Base-by-base conservation (phyloP, 345 rosid genomes). In the Camelina hispida region DNA sequence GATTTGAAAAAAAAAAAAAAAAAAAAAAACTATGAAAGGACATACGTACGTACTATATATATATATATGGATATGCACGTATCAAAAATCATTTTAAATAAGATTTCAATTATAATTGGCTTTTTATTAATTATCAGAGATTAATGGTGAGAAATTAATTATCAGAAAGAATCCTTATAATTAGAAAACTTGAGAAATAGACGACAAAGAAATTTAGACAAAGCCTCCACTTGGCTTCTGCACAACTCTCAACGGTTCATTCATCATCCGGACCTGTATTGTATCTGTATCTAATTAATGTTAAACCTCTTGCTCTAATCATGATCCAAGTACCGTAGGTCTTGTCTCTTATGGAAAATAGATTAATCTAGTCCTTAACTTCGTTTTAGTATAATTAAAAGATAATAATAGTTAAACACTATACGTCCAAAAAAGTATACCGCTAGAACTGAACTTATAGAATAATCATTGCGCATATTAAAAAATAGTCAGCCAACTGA, bases 171-270 rank as follows among this genome's bases (percentile, higher is more conserved):
- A 38, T 40, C 48, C 50, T 3, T 61, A 12, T 55, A 14, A 62
- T 30, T 30, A 32, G 58, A 48, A 66, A 65, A 66, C 20, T 50
- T 18, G 20, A 35, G 53, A 48, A 4, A 68, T 61, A 54, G 40
- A 20, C 22, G 62, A 40, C 55, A 75, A 53, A 61, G 7, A 30
- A 30, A 43, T 6, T 10, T 42, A 28, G 63, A 61, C 56, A 76
- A 52, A 60, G 20, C 40, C 22, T 52, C 63, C 73, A 75, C 74
- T 68, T 53, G 79, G 57, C 63, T 68, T 66, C 5, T 20, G 51
- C 53, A 75, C 68, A 75, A 43, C 79, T 75, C 79, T 75, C 79
- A 68, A 52, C n/a, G 54, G 57, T 63, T 30, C 69, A 61, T 50
- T 52, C 75, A 69, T 62, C 71, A 75, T 75, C 48, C 23, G 59